Evolutionary conservation across 192 early-diverging fungal genomes (phyloP), one percentile per base, ranked within the genome.

Genomic region (Coemansia erecta): DNA sequence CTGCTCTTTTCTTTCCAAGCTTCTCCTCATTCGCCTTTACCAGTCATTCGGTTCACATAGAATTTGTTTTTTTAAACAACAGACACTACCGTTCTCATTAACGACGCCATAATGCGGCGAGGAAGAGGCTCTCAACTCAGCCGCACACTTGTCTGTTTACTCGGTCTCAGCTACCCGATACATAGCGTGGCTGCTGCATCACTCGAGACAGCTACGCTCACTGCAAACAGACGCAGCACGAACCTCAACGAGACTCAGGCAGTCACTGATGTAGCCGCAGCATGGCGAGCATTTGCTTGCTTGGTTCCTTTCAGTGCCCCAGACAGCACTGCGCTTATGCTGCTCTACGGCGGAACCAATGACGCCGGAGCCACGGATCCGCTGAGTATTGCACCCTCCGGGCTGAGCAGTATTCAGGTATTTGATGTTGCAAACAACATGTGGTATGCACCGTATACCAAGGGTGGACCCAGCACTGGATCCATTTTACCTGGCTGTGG

Each of bases 281-380:
- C 61, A 41, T 78, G 75, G 75, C 75, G 75, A n/a, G 44, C 75
- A 19, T 78, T 54, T 35, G 61, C 69, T 2, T 78, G 75, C 55
- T 58, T 78, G 69, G 62, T 68, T 13, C 69, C 66, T 9, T 62
- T 78, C 33, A 68, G 58, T 15, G 58, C 64, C 12, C 62, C 65
- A 0, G 59, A 64, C 40, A 48, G 44, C 26, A 65, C 61, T 9
- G 50, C 65, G 11, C 50, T 78, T 26, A 43, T 78, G 28, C 59
- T 81, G 66, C 43, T 76, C 7, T 76, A 81, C 35, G 79, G 79
- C 53, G 79, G 79, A 11, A 72, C 73, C 56, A 62, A 39, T 56
- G 56, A 45, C 39, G 39, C 57, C 8, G 22, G 28, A 19, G 70
- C 59, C 18, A 56, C 46, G 21, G 61, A 76, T 19, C 73, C 73